Evolutionary conservation across 2,329 filamentous ascomycete genomes (phyloP).

Genomic region (Paraphaeosphaeria sporulosa): DNA sequence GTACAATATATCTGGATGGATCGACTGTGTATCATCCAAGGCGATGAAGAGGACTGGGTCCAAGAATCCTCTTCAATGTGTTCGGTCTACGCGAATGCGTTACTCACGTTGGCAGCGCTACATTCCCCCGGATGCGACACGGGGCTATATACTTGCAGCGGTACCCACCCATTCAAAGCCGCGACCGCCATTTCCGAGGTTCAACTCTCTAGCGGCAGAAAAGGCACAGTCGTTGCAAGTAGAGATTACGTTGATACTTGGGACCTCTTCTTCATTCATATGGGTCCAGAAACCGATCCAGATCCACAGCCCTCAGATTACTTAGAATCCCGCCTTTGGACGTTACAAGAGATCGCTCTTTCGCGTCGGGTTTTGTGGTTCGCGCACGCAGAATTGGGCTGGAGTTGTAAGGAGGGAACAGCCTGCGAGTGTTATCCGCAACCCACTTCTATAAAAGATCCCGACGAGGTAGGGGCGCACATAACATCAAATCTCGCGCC

Average conservation of each 20-base stretch:
- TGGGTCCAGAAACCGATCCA: neutral
- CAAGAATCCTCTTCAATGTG: constrained; percentile 17
- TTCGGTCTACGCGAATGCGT: constrained; percentile 13
- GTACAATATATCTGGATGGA: constrained; percentile 21
- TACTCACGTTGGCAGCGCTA: constrained; percentile 16
- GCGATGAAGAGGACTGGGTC: constrained; percentile 18
- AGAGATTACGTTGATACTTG: neutral
- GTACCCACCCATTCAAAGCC: neutral
- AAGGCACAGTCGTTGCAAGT: neutral
- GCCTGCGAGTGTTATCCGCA: constrained; percentile 14
- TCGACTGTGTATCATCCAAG: constrained; percentile 17
- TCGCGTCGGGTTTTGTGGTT: constrained; percentile 15
- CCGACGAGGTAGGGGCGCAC: neutral
- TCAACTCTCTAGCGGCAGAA: neutral
- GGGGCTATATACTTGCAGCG: neutral
- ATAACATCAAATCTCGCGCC: neutral
- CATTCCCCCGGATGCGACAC: constrained; percentile 10
- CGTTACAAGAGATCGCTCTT: constrained; percentile 15
- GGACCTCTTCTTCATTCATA: neutral
- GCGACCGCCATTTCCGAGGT: neutral
- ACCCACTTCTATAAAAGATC: neutral
- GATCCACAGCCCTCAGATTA: neutral
- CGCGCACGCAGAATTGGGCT: constrained; percentile 6
- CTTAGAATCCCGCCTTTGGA: constrained; percentile 14
- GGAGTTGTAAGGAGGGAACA: neutral